Evolutionary conservation across 495 filamentous ascomycete genomes (phyloP).

Genomic region (Penicillium goetzii): DNA sequence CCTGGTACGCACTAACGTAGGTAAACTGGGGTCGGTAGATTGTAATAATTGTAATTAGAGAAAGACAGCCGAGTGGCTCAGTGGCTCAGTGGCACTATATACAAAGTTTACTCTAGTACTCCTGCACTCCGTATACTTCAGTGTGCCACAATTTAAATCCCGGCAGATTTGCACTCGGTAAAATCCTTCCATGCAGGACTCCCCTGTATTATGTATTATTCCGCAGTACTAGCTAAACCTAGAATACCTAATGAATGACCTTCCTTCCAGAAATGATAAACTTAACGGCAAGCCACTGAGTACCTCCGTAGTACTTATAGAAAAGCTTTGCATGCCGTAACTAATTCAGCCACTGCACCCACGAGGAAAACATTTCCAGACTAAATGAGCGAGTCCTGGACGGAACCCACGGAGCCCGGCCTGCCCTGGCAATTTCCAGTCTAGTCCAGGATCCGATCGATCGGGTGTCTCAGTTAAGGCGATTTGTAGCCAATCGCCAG

Average conservation of each 20-base stretch:
- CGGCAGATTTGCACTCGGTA: not conserved
- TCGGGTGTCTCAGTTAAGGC: constrained; percentile 12
- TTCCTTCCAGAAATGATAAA: not conserved
- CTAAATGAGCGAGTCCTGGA: not conserved
- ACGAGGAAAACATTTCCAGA: not conserved
- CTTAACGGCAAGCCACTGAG: not conserved
- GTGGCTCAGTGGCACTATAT: not conserved
- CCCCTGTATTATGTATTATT: not conserved
- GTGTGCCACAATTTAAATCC: not conserved
- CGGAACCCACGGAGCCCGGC: not conserved
- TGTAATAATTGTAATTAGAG: not conserved
- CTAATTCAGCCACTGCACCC: not conserved
- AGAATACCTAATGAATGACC: not conserved
- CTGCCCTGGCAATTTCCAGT: not conserved
- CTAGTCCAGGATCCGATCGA: constrained; percentile 8
- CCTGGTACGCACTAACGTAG: no score
- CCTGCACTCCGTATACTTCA: not conserved
- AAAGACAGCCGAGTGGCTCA: not conserved
- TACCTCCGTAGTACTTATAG: not conserved
- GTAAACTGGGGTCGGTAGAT: no score
- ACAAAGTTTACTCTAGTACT: not conserved
- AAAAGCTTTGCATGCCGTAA: not conserved
- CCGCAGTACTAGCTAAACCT: not conserved
- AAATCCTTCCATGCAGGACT: not conserved
- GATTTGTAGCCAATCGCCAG: not conserved